Conservation (phyloP, 257 asterid species). For the Hygrophila difformis region DNA sequence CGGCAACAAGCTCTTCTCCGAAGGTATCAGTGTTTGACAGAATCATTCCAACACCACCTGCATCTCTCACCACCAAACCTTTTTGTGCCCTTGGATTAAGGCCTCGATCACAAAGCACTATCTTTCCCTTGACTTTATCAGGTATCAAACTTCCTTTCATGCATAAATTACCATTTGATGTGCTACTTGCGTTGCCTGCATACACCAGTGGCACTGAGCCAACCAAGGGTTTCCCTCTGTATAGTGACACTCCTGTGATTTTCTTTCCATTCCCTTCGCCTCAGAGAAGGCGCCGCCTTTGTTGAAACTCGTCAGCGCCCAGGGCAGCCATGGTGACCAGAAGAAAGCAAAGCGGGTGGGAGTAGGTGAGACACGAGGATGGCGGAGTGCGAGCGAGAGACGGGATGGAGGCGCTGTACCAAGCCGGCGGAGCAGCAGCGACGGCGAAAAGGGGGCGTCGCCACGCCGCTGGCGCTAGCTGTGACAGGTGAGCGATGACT, state of each 20-base stretch:
- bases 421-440: too few species aligned
- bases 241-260: constrained; percentile 59
- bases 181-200: constrained; percentile 48
- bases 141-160: constrained; percentile 55
- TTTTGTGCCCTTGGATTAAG: constrained; percentile 50
- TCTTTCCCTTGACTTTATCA: constrained; percentile 49
- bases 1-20: constrained; percentile 78
- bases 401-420: too few species aligned
- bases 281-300: too few species aligned
- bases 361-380: too few species aligned
- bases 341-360: too few species aligned
- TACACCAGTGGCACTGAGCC: background rate
- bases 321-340: too few species aligned
- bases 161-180: constrained; percentile 43
- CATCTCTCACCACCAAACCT: constrained; percentile 51
- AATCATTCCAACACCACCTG: constrained; percentile 67
- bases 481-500: too few species aligned
- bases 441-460: too few species aligned
- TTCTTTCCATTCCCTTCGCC: constrained; percentile 75
- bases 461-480: too few species aligned
- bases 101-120: constrained; percentile 72
- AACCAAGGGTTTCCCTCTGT: constrained; percentile 1
- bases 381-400: too few species aligned
- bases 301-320: too few species aligned
- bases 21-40: constrained; percentile 53